Base-by-base conservation (phyloP, 805 yeast genomes). In the Naumovozyma dairenensis region DNA sequence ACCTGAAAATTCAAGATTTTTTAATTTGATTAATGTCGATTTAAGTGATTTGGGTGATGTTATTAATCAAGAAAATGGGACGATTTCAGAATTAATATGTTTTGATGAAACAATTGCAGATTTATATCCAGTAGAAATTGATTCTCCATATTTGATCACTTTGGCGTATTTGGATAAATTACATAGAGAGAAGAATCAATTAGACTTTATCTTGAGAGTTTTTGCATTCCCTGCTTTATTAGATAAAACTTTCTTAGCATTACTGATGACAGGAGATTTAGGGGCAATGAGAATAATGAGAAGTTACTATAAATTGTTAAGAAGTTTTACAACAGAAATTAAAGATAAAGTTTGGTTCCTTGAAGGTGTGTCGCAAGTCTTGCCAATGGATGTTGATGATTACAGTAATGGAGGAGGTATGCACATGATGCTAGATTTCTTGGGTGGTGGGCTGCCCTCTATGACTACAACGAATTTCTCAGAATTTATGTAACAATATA, bases 181-280 rank as follows among this genome's bases (percentile, higher is more conserved):
- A 30, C 82, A 82, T 56, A 71, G 74, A 49, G 95, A 86, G 55
- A 69, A 87, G 43, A 74, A 80, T 57, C 82, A 84, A 55, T 73
- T 86, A 1, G 96, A 86, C 53, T 87, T 86, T 51, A 81, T 87
- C 16, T 60, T 89, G 25, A 62, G 96, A 32, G 80, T 87, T 9
- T 86, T 89, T 65, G 87, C 95, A 4, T 86, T 87, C 59, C 96
- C 97, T 5, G 97, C 97, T 0, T 59, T 89, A 32, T 65, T 89
- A 46, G 96, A 89, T 54, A 81, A 79, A 54, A 71, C 74, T 14
- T 82, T 89, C 45, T 63, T 87, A 25, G 77, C 82, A 2, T 57
- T 85, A 28, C 66, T 89, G 28, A 81, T 83, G 75, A 72, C 78
- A 7, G 93, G 95, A 29, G 96, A 89, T 57, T 60, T 78, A 26